Conservation (phyloP, 1,284 basidiomycete species). For the Athelia sp. region DNA sequence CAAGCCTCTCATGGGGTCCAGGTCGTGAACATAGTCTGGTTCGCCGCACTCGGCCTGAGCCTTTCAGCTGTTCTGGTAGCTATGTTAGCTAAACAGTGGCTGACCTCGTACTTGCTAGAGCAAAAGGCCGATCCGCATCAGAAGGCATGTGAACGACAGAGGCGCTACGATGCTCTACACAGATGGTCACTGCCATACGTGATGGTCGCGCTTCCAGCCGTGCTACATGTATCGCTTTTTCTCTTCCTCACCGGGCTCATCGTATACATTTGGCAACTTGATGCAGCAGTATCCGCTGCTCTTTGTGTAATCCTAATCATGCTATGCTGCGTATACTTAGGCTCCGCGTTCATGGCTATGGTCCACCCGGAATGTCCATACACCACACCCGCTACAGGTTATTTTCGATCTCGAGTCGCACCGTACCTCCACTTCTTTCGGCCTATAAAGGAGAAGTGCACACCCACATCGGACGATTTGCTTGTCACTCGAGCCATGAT, state of each 20-base stretch:
- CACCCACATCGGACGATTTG: neutral
- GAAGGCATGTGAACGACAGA: constrained; percentile 2
- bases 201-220: constrained; percentile 4
- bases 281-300: neutral
- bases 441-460: neutral
- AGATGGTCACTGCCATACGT: constrained; percentile 5
- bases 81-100: constrained; percentile 10
- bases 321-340: neutral
- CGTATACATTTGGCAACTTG: neutral
- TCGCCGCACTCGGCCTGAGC: constrained; percentile 5
- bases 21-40: constrained; percentile 7
- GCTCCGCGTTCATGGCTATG: neutral
- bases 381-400: neutral
- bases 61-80: constrained; percentile 5
- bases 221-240: constrained; percentile 6
- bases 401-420: neutral
- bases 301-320: neutral
- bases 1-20: neutral
- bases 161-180: constrained; percentile 4
- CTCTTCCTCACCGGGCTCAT: constrained; percentile 8
- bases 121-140: neutral
- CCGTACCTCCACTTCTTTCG: neutral
- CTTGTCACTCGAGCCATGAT: neutral
- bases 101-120: constrained; percentile 2
- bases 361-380: neutral